Percentiles rank a stretch among this genome's conserved stretches.
Conservation (phyloP, 192 early-diverging fungal species). For the Mortierella claussenii region DNA sequence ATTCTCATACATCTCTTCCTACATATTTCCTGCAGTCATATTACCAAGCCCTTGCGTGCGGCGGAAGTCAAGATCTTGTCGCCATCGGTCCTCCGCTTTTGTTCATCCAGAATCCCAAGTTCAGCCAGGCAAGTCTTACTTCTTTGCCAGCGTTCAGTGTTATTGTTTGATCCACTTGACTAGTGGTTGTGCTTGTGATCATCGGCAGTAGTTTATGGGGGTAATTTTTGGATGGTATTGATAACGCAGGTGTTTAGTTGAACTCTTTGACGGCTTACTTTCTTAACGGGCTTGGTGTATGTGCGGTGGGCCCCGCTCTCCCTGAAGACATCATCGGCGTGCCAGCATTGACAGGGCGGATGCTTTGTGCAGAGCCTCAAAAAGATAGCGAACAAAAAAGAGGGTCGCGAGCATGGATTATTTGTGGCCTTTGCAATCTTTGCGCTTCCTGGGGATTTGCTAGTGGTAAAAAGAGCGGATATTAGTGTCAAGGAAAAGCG, state of each 20-base stretch:
- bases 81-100: neutral
- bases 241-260: neutral
- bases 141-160: neutral
- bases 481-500: too few species aligned
- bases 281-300: neutral
- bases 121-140: neutral
- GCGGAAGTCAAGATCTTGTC: neutral
- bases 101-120: too few species aligned
- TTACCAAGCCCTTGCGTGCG: neutral
- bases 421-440: too few species aligned
- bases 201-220: neutral
- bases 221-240: neutral
- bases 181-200: neutral
- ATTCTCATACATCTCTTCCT: neutral
- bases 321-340: neutral
- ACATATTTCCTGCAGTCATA: neutral
- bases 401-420: too few species aligned
- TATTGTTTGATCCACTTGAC: neutral
- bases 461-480: too few species aligned
- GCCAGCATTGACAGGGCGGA: neutral
- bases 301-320: too few species aligned
- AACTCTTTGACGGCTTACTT: neutral
- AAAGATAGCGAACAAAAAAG: too few species aligned
- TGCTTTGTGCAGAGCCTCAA: neutral
- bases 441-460: too few species aligned